Evolutionary conservation across 768 basidiomycete genomes (phyloP), one percentile per base, ranked within the genome.

Genomic region (Dacryopinax spathularia): DNA sequence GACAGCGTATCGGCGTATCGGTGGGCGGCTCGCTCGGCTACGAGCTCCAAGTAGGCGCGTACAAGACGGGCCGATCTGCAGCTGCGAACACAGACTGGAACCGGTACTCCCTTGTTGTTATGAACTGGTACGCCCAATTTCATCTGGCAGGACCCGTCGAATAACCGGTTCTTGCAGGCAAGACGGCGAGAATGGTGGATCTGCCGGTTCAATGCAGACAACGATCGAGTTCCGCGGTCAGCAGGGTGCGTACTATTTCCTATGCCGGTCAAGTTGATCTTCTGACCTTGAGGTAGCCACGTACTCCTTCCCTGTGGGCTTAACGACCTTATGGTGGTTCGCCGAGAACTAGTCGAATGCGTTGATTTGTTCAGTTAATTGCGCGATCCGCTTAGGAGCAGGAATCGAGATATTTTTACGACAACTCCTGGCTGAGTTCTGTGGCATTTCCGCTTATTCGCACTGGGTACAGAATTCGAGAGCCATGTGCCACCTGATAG

Each of bases 301-400:
- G 1, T 86, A 87, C 71, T 87, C 85, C 1, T 90, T 90, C 77
- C 87, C 87, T 1, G 86, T 88, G 13, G 88, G 88, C 29, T 83
- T 89, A 27, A 80, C 80, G 59, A 81, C 80, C 56, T 70, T 81
- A 48, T 79, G 77, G 79, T 81, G 80, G 80, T 81, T 63, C 60
- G 66, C 61, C 2, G 48, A 56, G 25, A 56, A 56, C 25, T 56
- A 56, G 48, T 56, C 7, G 10, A 56, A n/a, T n/a, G n/a, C n/a
- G n/a, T n/a, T n/a, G n/a, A n/a, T n/a, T n/a, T n/a, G n/a, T n/a
- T n/a, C n/a, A n/a, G n/a, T n/a, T n/a, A n/a, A n/a, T n/a, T n/a
- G n/a, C n/a, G n/a, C n/a, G n/a, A n/a, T n/a, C n/a, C n/a, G n/a
- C n/a, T n/a, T n/a, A n/a, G n/a, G n/a, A n/a, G n/a, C n/a, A n/a